Base-by-base conservation (phyloP, 1,139 yeast genomes). In the Sugiyamaella castrensis region DNA sequence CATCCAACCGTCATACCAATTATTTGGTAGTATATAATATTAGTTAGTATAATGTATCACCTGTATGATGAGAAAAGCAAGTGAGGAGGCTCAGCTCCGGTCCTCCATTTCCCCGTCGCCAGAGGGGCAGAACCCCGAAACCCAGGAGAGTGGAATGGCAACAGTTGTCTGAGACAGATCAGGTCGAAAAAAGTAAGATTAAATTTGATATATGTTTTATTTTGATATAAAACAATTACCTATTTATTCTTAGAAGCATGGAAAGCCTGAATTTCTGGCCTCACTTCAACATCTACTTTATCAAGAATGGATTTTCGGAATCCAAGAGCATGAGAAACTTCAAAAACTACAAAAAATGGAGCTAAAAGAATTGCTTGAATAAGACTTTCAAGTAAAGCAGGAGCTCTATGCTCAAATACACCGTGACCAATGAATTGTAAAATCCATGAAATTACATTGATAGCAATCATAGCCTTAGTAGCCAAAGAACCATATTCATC, bases 391-490 rank as follows among this genome's bases (percentile, higher is more conserved):
- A 87, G 66, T 51, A 92, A 70, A 0, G 98, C 97, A 0, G 98
- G 98, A 1, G 91, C 87, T 44, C 91, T 74, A 53, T 75, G 76
- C 64, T 92, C 98, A 60, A 81, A 87, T 13, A 79, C 75, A 1
- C 86, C 92, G 63, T 92, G 98, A 4, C 97, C 97, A 52, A 84
- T 74, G 66, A 92, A 89, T 63, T 92, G 98, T n/a, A 81, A 81
- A 16, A 81, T 61, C 98, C 98, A 92, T 15, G 86, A 72, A 1
- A 67, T 41, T 0, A 76, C 64, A 64, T 84, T 86, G 27, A 77
- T 57, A 0, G 53, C 59, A 29, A 70, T 52, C 3, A 79, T 74
- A 24, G 16, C 46, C 46, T 54, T 40, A 50, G 50, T 42, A 35
- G 53, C 53, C 10, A 28, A 15, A 7, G 53, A 10, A 7, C 61